Conservation (phyloP, 345 rosid species). For the Durio zibethinus region DNA sequence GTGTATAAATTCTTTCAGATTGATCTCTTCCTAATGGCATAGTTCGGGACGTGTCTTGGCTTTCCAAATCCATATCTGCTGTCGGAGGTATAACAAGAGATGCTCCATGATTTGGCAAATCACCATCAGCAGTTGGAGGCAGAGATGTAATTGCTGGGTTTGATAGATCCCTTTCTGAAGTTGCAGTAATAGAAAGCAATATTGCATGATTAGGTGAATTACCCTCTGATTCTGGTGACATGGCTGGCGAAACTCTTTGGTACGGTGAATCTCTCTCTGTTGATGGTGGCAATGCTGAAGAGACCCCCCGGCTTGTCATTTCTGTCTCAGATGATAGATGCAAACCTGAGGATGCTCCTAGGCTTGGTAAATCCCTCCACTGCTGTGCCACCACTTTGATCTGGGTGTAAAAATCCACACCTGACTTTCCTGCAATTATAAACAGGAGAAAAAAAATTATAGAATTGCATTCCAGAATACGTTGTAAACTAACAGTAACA, state of each 20-base stretch:
- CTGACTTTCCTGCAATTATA: conserved; percentile 34
- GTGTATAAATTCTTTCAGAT: conserved; percentile 27
- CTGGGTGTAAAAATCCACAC: conserved; percentile 39
- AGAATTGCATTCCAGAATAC: not conserved
- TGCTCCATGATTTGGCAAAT: conserved; percentile 21
- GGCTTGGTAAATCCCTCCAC: conserved; percentile 34
- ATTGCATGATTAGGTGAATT: conserved; percentile 24
- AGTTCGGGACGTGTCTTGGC: conserved; percentile 6
- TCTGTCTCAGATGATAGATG: conserved; percentile 24
- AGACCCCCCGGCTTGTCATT: conserved; percentile 29
- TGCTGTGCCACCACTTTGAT: conserved; percentile 39
- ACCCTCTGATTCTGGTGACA: conserved; percentile 27
- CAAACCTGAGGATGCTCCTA: conserved; percentile 21
- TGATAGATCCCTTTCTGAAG: conserved; percentile 20
- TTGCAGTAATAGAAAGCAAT: conserved; percentile 5
- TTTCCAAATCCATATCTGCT: conserved; percentile 20
- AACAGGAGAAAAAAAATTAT: not conserved
- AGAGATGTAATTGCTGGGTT: conserved; percentile 27
- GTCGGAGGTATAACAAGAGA: conserved; percentile 21
- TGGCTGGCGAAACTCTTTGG: conserved; percentile 18
- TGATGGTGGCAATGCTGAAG: conserved; percentile 29
- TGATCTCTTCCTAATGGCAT: conserved; percentile 16
- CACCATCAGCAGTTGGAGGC: conserved; percentile 21
- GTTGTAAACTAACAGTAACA: not conserved
- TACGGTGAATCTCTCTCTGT: conserved; percentile 25